A percentile compares a stretch with the other conserved stretches of the same genome.
phyloP scores from a whole-genome alignment of 2,329 filamentous ascomycete species.

The Stromatinia cepivora region DNA sequence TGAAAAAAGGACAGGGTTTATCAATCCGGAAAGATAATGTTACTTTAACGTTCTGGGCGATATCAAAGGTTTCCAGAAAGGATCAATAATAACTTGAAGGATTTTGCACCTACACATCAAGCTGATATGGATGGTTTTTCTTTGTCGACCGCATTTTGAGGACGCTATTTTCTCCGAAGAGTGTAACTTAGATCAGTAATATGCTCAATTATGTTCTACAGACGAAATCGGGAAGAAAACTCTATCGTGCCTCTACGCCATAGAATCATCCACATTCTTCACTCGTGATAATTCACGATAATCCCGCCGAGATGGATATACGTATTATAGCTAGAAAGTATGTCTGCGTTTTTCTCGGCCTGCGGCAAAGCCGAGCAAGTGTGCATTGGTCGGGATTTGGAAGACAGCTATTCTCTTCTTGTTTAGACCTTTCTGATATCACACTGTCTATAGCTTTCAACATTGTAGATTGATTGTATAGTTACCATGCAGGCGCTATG shows the following conservation, averaged over 20 bases:
- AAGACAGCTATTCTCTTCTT: background rate
- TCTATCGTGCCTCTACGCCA: background rate
- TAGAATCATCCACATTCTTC: background rate
- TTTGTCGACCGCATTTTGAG: background rate
- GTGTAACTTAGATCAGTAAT: background rate
- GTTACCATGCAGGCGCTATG: constrained; percentile 17
- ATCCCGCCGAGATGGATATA: background rate
- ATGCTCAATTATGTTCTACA: background rate
- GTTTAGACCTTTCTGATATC: background rate
- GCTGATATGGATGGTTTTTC: background rate
- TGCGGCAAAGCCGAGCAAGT: background rate
- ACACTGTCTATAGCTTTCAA: background rate
- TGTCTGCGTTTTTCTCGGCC: background rate
- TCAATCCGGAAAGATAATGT: background rate
- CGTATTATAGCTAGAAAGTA: too few relatives aligned
- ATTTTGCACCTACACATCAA: background rate
- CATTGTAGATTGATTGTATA: background rate
- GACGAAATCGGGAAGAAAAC: background rate
- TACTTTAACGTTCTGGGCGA: background rate
- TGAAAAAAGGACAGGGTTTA: background rate
- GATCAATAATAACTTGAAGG: background rate
- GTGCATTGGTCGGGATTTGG: background rate
- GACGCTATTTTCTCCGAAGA: background rate
- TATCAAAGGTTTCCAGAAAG: background rate
- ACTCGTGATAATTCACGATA: constrained; percentile 5